Base-by-base conservation (phyloP, 2,329 filamentous ascomycete species). In the Purpureocillium lavendulum region DNA sequence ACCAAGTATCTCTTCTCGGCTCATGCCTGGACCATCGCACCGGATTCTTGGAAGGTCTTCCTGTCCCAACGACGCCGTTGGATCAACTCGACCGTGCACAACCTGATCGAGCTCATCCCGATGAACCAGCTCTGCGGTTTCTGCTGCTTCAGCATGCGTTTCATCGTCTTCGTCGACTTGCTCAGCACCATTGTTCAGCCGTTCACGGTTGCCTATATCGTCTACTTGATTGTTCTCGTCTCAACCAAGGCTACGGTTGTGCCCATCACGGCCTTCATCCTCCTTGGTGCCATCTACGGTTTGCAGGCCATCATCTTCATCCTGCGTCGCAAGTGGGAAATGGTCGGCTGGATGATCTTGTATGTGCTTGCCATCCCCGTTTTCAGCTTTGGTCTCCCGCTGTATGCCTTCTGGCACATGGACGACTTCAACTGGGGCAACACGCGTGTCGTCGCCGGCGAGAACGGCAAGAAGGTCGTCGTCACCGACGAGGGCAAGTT, bases 361-460 rank as follows among this genome's bases (percentile, higher is more conserved):
- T 98, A 98, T 63, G 77, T 98, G 43, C 47, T 92, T 24, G 90
- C 92, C 40, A 84, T 94, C 45, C 90, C 90, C 1, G 77, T 98
- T 47, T 98, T 95, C 73, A 82, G 86, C 33, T 87, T 94, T 47
- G 88, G 77, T 42, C 74, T 98, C 33, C 92, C 92, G 1, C 68
- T 98, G 21, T 97, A 97, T 62, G 75, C 90, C 36, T 98, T 98
- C 76, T 98, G 92, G 92, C 78, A 96, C 67, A 97, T 97, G 92
- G 92, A 98, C 62, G 92, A 98, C 66, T 98, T 98, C 77, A 86
- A 84, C 54, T 98, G 92, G 92, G 92, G 92, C 65, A 98, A 96
- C 65, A 98, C 92, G 32, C 90, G 92, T 79, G 79, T 98, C 42
- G 88, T 98, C 48, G 92, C 86, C 7, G 92, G 92, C 59, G 92